These are phyloP conservation scores for Hymenoscyphus fraxineus DNA, from an alignment of 2,329 filamentous ascomycete species.

Conservation along the genomic window DNA sequence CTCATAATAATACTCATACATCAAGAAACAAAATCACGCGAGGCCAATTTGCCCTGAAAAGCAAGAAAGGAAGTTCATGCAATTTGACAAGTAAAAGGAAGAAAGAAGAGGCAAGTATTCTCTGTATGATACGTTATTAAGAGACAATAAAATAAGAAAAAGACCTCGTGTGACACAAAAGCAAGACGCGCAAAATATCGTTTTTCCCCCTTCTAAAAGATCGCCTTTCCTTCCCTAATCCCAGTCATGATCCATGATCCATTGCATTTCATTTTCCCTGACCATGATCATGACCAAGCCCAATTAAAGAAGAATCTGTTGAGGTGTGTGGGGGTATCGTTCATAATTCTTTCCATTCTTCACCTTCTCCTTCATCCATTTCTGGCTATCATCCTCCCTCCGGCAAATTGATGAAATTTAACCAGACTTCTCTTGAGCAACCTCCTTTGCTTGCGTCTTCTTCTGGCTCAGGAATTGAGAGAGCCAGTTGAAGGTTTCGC, in stretches of 20 bases:
- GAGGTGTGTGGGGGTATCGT: slow-evolving; percentile 5
- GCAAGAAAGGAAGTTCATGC: too few species aligned
- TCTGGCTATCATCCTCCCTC: neutral
- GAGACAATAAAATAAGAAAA: too few species aligned
- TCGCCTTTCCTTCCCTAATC: neutral
- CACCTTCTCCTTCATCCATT: neutral
- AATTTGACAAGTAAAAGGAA: too few species aligned
- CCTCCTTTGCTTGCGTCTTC: slow-evolving; percentile 58
- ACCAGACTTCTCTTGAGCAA: slow-evolving; percentile 44
- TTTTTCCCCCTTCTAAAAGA: neutral
- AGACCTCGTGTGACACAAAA: neutral
- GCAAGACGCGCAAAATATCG: neutral
- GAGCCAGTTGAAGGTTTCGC: slow-evolving; percentile 60
- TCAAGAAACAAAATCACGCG: too few species aligned
- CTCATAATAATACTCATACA: too few species aligned
- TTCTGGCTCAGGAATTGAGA: slow-evolving; percentile 55
- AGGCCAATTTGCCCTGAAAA: too few species aligned
- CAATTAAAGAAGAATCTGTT: slow-evolving; percentile 2
- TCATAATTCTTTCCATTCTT: neutral
- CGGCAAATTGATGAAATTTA: neutral
- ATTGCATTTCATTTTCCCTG: neutral
- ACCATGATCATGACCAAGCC: neutral
- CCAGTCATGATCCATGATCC: neutral
- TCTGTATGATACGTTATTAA: too few species aligned
- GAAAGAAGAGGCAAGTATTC: too few species aligned